Percentiles rank a stretch among this genome's conserved stretches.
Conservation (phyloP, 2,329 filamentous ascomycete genomes). For the Lecanicillium sp. region DNA sequence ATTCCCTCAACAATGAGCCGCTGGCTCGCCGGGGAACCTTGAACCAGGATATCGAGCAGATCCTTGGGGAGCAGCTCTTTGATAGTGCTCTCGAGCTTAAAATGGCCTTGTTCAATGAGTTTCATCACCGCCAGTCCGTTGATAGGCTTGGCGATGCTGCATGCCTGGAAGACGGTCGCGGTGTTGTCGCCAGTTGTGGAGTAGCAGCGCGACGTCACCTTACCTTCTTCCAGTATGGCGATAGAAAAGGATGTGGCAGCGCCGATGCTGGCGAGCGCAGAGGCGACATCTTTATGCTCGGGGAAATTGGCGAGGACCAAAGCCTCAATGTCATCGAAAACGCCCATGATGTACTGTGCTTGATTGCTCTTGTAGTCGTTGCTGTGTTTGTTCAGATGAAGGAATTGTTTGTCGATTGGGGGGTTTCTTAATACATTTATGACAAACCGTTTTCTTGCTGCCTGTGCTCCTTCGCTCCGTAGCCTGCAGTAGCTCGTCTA, state of each 20-base stretch:
- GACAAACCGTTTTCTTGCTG: too few relatives aligned
- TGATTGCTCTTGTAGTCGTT: too few relatives aligned
- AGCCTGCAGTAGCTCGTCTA: too few relatives aligned
- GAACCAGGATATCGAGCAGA: constrained; percentile 6
- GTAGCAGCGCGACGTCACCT: constrained; percentile 16
- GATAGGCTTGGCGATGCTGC: constrained; percentile 19
- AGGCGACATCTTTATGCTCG: not conserved
- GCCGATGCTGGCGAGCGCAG: constrained; percentile 12
- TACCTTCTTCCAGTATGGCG: constrained; percentile 17
- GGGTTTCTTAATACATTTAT: too few relatives aligned
- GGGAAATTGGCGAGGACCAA: not conserved
- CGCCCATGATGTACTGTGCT: not conserved
- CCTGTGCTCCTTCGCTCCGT: too few relatives aligned
- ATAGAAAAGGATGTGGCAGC: constrained; percentile 15
- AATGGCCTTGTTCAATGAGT: constrained; percentile 16
- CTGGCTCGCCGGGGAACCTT: constrained; percentile 3
- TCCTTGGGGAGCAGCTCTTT: constrained; percentile 12
- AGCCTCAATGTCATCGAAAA: not conserved
- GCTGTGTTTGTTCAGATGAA: too few relatives aligned
- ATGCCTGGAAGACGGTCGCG: constrained; percentile 18
- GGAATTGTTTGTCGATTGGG: too few relatives aligned
- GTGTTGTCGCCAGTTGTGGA: constrained; percentile 12
- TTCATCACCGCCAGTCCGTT: constrained; percentile 14
- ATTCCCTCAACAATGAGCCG: constrained; percentile 9
- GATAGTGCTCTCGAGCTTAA: constrained; percentile 12